Evolutionary conservation across 306 rosid genomes (phyloP).

Genomic region (Senna tora): DNA sequence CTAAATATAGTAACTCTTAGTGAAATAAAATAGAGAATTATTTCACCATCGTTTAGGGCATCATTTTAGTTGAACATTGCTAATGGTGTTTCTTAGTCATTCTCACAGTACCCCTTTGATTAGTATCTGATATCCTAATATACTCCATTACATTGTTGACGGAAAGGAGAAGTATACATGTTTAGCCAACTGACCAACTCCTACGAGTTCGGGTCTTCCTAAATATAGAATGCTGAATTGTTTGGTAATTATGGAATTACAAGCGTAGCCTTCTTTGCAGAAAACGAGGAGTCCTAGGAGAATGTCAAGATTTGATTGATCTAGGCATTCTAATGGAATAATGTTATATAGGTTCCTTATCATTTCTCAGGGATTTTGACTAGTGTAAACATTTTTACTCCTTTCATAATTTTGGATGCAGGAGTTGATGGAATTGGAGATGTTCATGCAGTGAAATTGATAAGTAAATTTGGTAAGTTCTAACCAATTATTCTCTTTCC

Average conservation of each 20-base stretch:
- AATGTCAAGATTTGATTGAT: background rate
- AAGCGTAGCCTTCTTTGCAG: background rate
- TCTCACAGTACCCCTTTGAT: background rate
- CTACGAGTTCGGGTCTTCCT: background rate
- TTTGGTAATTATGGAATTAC: background rate
- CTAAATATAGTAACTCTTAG: conserved; percentile 1
- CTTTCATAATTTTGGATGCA: conserved; percentile 44
- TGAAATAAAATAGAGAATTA: background rate
- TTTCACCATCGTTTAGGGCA: background rate
- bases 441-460: conserved; percentile 79
- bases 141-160: background rate
- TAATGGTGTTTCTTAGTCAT: background rate
- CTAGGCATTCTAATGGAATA: conserved; percentile 10
- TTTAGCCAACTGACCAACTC: background rate
- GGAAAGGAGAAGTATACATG: background rate
- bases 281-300: background rate
- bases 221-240: conserved; percentile 2
- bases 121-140: background rate
- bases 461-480: conserved; percentile 75
- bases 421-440: conserved; percentile 96
- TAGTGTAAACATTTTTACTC: conserved; percentile 12
- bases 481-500: conserved; percentile 23
- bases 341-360: conserved; percentile 29
- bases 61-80: conserved; percentile 4
- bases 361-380: conserved; percentile 19